A percentile compares a stretch with the other conserved stretches of the same genome.
Evolutionary conservation across 345 rosid genomes (phyloP).

Genomic region (Brassica rapa): DNA sequence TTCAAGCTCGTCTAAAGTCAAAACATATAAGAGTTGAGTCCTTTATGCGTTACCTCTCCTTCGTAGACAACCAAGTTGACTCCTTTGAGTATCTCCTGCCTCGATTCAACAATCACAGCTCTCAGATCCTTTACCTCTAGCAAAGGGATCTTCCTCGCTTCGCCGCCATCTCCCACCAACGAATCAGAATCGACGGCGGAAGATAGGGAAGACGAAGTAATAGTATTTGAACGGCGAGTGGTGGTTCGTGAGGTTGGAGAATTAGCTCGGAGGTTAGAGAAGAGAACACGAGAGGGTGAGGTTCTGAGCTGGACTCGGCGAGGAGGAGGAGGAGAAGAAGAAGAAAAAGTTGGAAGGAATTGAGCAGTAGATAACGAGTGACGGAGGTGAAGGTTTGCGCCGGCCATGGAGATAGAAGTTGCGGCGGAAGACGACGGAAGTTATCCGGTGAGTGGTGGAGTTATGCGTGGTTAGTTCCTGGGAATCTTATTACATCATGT

Average conservation of each 20-base stretch:
- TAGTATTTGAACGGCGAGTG: constrained; percentile 16
- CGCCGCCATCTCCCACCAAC: constrained; percentile 30
- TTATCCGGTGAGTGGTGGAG: constrained; percentile 33
- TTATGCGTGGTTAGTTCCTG: neutral
- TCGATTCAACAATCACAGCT: constrained; percentile 74
- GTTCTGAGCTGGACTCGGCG: constrained; percentile 11
- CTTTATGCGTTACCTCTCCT: constrained; percentile 72
- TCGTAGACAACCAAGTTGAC: constrained; percentile 68
- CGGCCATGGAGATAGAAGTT: constrained; percentile 36
- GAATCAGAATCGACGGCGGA: constrained; percentile 37
- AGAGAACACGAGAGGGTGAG: constrained; percentile 30
- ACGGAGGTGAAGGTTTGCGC: constrained; percentile 35
- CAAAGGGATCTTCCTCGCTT: constrained; percentile 53
- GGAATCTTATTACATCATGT: neutral
- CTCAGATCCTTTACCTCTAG: constrained; percentile 80
- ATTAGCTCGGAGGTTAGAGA: constrained; percentile 35
- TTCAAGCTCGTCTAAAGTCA: neutral
- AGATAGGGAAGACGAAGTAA: constrained; percentile 17
- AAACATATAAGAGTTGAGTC: neutral
- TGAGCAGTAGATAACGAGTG: constrained; percentile 24
- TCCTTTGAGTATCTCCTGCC: constrained; percentile 85
- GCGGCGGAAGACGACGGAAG: constrained; percentile 39
- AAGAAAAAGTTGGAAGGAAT: constrained; percentile 18
- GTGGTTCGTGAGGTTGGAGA: constrained; percentile 6
- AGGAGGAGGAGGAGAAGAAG: constrained; percentile 34